These are phyloP conservation scores for Cladosporium velox DNA, from an alignment of 2,329 filamentous ascomycete genomes.

Conservation along the genomic window DNA sequence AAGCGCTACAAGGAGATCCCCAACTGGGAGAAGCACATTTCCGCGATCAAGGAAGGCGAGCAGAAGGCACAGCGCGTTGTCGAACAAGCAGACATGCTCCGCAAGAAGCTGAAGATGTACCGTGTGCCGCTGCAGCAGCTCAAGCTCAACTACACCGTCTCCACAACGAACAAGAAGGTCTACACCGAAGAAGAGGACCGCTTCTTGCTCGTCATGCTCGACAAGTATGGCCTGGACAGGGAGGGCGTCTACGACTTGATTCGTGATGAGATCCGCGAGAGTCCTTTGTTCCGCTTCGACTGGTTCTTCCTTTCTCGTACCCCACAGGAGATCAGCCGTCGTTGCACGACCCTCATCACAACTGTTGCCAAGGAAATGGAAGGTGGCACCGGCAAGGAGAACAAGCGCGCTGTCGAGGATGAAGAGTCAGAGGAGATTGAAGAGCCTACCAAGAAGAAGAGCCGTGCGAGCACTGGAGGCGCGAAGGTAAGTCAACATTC, in stretches of 20 bases:
- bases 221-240: conserved; percentile 87
- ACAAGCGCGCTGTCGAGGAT: conserved; percentile 76
- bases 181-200: conserved; percentile 98
- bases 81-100: conserved; percentile 88
- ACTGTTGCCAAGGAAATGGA: conserved; percentile 96
- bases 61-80: conserved; percentile 85
- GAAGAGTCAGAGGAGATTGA: conserved; percentile 70
- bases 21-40: conserved; percentile 86
- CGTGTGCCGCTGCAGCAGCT: conserved; percentile 97
- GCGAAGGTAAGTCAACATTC: conserved; percentile 69
- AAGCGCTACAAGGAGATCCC: conserved; percentile 86
- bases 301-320: conserved; percentile 99
- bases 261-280: conserved; percentile 94
- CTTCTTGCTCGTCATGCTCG: conserved; percentile 89
- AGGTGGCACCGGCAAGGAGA: conserved; percentile 54
- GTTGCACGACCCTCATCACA: conserved; percentile 91
- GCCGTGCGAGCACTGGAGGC: conserved; percentile 65
- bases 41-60: conserved; percentile 88
- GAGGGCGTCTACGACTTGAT: conserved; percentile 91
- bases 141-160: conserved; percentile 98
- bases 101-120: conserved; percentile 94
- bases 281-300: conserved; percentile 93
- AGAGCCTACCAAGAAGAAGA: conserved; percentile 96
- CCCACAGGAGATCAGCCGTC: conserved; percentile 84
- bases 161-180: conserved; percentile 99